Conservation (phyloP, 495 filamentous ascomycete species). For the Penicillium crystallinum region DNA sequence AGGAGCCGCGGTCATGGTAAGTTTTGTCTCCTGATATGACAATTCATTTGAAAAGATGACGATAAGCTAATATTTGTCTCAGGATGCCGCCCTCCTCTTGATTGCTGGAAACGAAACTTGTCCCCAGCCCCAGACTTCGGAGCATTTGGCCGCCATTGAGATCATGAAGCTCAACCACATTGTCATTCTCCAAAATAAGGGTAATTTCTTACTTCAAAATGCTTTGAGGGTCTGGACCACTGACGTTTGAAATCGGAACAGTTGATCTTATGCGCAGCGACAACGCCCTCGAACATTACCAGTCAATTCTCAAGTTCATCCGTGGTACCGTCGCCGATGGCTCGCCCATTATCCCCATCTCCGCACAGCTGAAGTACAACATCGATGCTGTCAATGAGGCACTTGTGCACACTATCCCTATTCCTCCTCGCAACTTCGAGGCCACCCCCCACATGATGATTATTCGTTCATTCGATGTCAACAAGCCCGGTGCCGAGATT, state of each 20-base stretch:
- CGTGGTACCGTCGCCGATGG: slow-evolving; percentile 94
- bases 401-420: slow-evolving; percentile 87
- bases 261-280: slow-evolving; percentile 97
- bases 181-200: slow-evolving; percentile 97
- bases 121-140: slow-evolving; percentile 97
- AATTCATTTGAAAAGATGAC: background rate
- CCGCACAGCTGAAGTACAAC: slow-evolving; percentile 98
- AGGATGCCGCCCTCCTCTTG: slow-evolving; percentile 84
- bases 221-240: background rate
- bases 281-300: slow-evolving; percentile 82
- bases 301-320: slow-evolving; percentile 96
- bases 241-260: background rate
- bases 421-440: slow-evolving; percentile 83
- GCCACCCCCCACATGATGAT: slow-evolving; percentile 95
- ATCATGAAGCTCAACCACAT: slow-evolving; percentile 99
- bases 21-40: background rate
- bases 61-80: background rate
- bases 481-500: slow-evolving; percentile 99
- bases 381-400: slow-evolving; percentile 96
- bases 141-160: slow-evolving; percentile 97
- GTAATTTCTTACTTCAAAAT: background rate
- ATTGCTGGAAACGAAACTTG: slow-evolving; percentile 99
- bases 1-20: slow-evolving; percentile 88
- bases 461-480: slow-evolving; percentile 97
- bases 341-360: slow-evolving; percentile 95